Evolutionary conservation across 768 basidiomycete species (phyloP).

Genomic region (Pulveroboletus frians): DNA sequence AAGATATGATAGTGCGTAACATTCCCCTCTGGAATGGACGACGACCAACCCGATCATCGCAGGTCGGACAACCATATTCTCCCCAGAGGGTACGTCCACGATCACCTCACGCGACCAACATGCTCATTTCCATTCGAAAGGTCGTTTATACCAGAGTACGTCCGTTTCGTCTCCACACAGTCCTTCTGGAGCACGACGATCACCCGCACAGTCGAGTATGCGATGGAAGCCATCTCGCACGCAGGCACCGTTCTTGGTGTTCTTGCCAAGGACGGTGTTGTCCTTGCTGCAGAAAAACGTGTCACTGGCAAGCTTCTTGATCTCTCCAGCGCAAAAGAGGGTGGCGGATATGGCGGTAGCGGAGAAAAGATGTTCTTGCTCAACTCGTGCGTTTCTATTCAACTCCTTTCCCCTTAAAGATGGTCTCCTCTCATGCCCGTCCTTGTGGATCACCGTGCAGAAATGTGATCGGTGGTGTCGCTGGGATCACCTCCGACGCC

Average conservation of each 20-base stretch:
- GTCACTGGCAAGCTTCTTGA: conserved; percentile 97
- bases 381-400: conserved; percentile 59
- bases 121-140: conserved; percentile 36
- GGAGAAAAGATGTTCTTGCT: conserved; percentile 97
- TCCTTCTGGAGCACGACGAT: conserved; percentile 3
- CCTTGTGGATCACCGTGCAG: conserved; percentile 36
- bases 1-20: conserved; percentile 88
- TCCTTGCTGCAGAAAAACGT: conserved; percentile 94
- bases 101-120: conserved; percentile 4
- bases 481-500: conserved; percentile 94
- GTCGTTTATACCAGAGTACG: conserved; percentile 94
- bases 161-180: neutral
- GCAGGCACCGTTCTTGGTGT: conserved; percentile 93
- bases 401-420: neutral
- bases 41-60: conserved; percentile 25
- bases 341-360: conserved; percentile 82
- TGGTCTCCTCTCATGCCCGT: neutral
- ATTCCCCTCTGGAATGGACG: conserved; percentile 5
- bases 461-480: conserved; percentile 93
- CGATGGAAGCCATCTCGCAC: conserved; percentile 98
- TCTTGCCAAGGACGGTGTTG: conserved; percentile 85
- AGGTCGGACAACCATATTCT: conserved; percentile 98
- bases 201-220: conserved; percentile 81
- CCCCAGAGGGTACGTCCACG: conserved; percentile 75
- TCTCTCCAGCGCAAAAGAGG: conserved; percentile 77